Conservation (phyloP, 768 basidiomycete genomes). For the Naganishia antarctica region DNA sequence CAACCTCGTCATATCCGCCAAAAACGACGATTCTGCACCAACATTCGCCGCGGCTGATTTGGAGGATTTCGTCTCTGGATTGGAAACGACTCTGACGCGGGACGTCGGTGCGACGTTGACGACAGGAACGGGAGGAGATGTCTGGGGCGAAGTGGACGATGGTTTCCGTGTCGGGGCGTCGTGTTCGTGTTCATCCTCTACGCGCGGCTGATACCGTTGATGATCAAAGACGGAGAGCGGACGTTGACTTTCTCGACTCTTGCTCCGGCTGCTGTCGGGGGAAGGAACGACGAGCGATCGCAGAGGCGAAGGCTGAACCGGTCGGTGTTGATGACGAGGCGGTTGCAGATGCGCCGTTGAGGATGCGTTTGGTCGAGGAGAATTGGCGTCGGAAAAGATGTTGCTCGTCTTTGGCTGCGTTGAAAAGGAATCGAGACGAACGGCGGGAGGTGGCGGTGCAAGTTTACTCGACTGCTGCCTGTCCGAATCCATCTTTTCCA, state of each 20-base stretch:
- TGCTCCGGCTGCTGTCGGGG: background rate
- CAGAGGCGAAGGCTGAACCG: slow-evolving; percentile 27
- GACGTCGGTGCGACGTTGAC: too few relatives aligned
- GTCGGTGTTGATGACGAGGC: slow-evolving; percentile 22
- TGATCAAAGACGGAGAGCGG: too few relatives aligned
- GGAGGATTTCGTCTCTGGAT: slow-evolving; percentile 1
- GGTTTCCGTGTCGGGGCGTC: background rate
- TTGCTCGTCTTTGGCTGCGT: slow-evolving; percentile 14
- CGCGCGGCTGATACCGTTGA: slow-evolving; percentile 13
- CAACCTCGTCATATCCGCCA: slow-evolving; percentile 44
- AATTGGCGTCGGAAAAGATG: slow-evolving; percentile 18
- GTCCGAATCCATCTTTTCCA: slow-evolving; percentile 36
- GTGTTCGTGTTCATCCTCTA: slow-evolving; percentile 3
- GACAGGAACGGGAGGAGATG: background rate
- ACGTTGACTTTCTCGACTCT: slow-evolving; percentile 3
- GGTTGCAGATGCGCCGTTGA: background rate
- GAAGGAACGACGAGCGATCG: slow-evolving; percentile 6
- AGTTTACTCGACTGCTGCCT: too few relatives aligned
- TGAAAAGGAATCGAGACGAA: background rate
- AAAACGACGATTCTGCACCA: too few relatives aligned
- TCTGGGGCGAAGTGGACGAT: background rate
- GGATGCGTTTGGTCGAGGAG: background rate
- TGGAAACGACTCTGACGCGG: slow-evolving; percentile 7
- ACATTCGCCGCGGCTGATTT: background rate
- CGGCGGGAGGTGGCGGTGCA: too few relatives aligned